These are phyloP conservation scores for Powellomyces hirtus DNA, from an alignment of 192 early-diverging fungal species.

Conservation along the genomic window DNA sequence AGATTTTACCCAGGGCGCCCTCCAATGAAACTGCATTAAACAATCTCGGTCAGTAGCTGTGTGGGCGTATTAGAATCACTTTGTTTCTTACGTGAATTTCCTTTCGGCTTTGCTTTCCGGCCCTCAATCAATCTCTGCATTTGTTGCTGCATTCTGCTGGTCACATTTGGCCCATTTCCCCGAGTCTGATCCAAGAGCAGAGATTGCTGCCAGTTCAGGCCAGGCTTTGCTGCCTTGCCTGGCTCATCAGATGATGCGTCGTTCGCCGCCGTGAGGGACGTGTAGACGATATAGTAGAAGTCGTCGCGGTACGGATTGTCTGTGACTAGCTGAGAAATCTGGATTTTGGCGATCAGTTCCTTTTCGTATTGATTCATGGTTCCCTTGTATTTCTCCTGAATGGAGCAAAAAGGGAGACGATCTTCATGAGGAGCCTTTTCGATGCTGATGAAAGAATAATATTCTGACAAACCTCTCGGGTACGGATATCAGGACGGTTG, in stretches of 20 bases:
- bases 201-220: constrained; percentile 52
- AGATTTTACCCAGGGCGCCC: constrained; percentile 93
- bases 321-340: constrained; percentile 90
- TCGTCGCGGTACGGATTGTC: constrained; percentile 92
- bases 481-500: constrained; percentile 11
- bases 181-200: constrained; percentile 34
- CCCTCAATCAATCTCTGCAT: constrained; percentile 95
- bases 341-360: constrained; percentile 90
- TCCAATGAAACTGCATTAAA: constrained; percentile 72
- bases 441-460: no score
- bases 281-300: constrained; percentile 94
- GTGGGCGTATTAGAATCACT: neutral
- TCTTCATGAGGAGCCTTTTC: no score
- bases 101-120: constrained; percentile 82
- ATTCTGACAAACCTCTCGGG: constrained; percentile 28
- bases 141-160: constrained; percentile 83
- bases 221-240: neutral
- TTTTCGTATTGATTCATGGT: constrained; percentile 94
- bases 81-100: constrained; percentile 61
- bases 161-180: constrained; percentile 17
- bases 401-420: no score
- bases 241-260: neutral
- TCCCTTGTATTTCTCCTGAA: constrained; percentile 75
- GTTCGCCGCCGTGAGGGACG: constrained; percentile 29
- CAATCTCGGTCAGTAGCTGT: neutral